Conservation (phyloP, 2,329 filamentous ascomycete genomes). For the Aspergillus pseudotamarii region DNA sequence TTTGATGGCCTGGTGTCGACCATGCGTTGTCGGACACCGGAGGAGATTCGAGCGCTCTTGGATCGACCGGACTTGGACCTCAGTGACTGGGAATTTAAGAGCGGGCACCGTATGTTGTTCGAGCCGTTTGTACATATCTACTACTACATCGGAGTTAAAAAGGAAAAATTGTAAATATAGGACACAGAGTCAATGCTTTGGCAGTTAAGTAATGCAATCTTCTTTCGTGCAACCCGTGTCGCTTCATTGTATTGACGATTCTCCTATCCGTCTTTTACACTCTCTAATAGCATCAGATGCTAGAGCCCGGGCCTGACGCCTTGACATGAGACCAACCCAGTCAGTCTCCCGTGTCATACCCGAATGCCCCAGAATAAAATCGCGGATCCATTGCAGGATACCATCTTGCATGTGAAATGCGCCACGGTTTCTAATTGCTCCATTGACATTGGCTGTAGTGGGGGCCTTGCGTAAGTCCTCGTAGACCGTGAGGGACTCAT, state of each 20-base stretch:
- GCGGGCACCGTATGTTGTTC: conserved; percentile 25
- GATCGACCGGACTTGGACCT: conserved; percentile 29
- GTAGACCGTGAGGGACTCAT: conserved; percentile 4
- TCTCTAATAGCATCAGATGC: conserved; percentile 17
- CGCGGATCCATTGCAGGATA: conserved; percentile 14
- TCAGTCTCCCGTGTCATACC: conserved; percentile 23
- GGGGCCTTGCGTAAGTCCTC: conserved; percentile 20
- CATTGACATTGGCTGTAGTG: conserved; percentile 21
- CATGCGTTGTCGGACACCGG: conserved; percentile 66
- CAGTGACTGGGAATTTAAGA: conserved; percentile 21
- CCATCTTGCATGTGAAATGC: conserved; percentile 25
- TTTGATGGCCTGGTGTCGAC: conserved; percentile 72
- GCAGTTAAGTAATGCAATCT: neutral
- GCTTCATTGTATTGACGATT: too few relatives aligned
- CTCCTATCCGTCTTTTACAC: conserved; percentile 5
- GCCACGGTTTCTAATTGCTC: conserved; percentile 18
- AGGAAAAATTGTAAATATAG: neutral
- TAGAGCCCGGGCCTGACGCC: conserved; percentile 16
- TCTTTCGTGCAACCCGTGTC: neutral
- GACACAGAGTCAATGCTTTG: accelerated
- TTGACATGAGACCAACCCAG: conserved; percentile 21
- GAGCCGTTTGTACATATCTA: conserved; percentile 23
- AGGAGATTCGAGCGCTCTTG: conserved; percentile 65
- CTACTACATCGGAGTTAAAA: conserved; percentile 22
- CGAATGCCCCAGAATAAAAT: conserved; percentile 14